phyloP scores from a whole-genome alignment of 163 green algal genomes.

The Scenedesmus sp. region DNA sequence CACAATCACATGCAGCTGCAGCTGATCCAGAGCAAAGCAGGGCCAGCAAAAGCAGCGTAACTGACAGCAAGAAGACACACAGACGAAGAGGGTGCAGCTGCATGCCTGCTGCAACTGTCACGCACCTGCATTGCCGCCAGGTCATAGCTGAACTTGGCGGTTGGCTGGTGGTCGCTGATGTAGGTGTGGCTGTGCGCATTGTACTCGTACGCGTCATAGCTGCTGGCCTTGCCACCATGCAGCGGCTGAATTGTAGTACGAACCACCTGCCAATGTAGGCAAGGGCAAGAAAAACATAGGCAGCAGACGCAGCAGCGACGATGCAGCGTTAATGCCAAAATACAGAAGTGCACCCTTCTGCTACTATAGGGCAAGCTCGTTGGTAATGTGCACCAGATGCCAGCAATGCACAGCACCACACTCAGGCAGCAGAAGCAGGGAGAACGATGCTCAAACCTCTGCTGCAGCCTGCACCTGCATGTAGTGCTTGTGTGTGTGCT shows the following conservation, averaged over 20 bases:
- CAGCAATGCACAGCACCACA: not conserved
- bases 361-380: too few relatives aligned
- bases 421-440: too few relatives aligned
- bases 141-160: conserved; percentile 90
- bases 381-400: not conserved
- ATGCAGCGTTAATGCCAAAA: too few relatives aligned
- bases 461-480: too few relatives aligned
- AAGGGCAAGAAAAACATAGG: not conserved
- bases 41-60: not conserved
- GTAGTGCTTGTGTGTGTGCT: too few relatives aligned
- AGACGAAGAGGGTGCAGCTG: not conserved
- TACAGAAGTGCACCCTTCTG: too few relatives aligned
- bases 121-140: conserved; percentile 87
- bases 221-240: not conserved
- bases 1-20: not conserved
- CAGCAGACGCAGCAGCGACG: too few relatives aligned
- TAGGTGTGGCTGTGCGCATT: conserved; percentile 92
- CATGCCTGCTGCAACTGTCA: not conserved
- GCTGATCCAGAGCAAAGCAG: not conserved
- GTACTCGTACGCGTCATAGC: conserved; percentile 78
- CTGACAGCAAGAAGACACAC: not conserved
- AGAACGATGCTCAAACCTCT: too few relatives aligned
- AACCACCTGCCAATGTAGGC: not conserved
- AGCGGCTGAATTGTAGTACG: conserved; percentile 32
- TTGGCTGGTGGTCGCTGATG: conserved; percentile 78